phyloP scores from a whole-genome alignment of 2,329 filamentous ascomycete species.

The Trichoderma arundinaceum region DNA sequence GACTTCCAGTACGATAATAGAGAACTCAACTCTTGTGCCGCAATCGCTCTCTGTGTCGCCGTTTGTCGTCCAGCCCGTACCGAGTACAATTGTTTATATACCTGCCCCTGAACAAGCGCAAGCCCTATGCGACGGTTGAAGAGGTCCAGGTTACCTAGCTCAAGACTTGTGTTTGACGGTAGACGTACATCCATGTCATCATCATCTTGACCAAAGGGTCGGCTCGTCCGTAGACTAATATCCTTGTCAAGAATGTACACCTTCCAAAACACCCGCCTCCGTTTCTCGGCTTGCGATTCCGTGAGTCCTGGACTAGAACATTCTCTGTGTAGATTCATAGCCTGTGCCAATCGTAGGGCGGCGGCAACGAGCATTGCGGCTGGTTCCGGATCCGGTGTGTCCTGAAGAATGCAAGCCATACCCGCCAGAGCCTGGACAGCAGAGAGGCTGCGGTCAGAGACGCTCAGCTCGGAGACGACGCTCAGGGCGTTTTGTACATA shows the following conservation, averaged over 20 bases:
- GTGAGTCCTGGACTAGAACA: neutral
- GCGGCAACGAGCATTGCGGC: slow-evolving; percentile 20
- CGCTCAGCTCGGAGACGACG: slow-evolving; percentile 13
- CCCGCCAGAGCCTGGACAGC: slow-evolving; percentile 20
- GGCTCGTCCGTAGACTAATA: slow-evolving; percentile 14
- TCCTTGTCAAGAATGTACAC: slow-evolving; percentile 24
- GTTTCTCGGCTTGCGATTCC: slow-evolving; percentile 12
- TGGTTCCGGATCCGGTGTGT: slow-evolving; percentile 8
- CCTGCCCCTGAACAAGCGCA: slow-evolving; percentile 18
- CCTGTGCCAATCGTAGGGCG: slow-evolving; percentile 14
- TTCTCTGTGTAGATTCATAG: slow-evolving; percentile 25
- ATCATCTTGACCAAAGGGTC: slow-evolving; percentile 21
- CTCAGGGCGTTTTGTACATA: slow-evolving; percentile 20
- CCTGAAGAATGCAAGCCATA: slow-evolving; percentile 21
- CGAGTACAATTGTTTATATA: slow-evolving; percentile 17
- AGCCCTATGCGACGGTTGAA: slow-evolving; percentile 24
- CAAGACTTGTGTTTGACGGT: neutral
- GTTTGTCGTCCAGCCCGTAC: slow-evolving; percentile 17
- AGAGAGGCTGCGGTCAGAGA: slow-evolving; percentile 18
- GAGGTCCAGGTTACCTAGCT: neutral
- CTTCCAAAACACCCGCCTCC: slow-evolving; percentile 24
- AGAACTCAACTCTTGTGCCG: slow-evolving; percentile 17
- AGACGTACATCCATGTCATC: slow-evolving; percentile 23
- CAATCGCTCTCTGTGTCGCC: slow-evolving; percentile 14
- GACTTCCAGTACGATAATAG: slow-evolving; percentile 23